These are phyloP conservation scores for Colletotrichum australisinense DNA, from an alignment of 2,329 filamentous ascomycete species.

Conservation along the genomic window DNA sequence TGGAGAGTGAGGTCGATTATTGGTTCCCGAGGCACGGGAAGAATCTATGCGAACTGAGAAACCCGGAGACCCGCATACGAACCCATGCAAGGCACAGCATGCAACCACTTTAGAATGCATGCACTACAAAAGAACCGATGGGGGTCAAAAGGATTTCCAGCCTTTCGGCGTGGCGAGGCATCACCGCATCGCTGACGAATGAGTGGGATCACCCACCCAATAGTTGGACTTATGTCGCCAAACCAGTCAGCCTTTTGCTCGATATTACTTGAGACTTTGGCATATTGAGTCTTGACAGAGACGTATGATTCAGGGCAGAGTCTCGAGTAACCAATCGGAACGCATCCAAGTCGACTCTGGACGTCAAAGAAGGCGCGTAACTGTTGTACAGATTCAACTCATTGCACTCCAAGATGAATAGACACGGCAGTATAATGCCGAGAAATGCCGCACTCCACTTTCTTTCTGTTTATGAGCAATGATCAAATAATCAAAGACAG, in stretches of 20 bases:
- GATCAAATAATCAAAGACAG: no score
- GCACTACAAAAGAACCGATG: conserved; percentile 16
- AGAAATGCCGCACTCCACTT: background rate
- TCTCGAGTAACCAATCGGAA: background rate
- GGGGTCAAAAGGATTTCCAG: background rate
- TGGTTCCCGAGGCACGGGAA: background rate
- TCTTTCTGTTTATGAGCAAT: background rate
- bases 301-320: background rate
- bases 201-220: background rate
- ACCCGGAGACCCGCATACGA: background rate
- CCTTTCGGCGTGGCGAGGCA: background rate
- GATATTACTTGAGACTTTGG: background rate
- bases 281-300: background rate
- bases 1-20: background rate
- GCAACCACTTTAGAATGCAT: background rate
- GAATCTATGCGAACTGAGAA: background rate
- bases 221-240: background rate
- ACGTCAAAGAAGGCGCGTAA: background rate
- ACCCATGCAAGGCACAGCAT: conserved; percentile 27
- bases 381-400: background rate
- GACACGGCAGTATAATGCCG: background rate
- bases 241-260: background rate
- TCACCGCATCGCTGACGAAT: background rate
- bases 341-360: no score
- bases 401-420: background rate